A percentile compares a stretch with the other conserved stretches of the same genome.
Conservation (phyloP, 2,329 filamentous ascomycete genomes). For the Arthrobotrys musiformis region DNA sequence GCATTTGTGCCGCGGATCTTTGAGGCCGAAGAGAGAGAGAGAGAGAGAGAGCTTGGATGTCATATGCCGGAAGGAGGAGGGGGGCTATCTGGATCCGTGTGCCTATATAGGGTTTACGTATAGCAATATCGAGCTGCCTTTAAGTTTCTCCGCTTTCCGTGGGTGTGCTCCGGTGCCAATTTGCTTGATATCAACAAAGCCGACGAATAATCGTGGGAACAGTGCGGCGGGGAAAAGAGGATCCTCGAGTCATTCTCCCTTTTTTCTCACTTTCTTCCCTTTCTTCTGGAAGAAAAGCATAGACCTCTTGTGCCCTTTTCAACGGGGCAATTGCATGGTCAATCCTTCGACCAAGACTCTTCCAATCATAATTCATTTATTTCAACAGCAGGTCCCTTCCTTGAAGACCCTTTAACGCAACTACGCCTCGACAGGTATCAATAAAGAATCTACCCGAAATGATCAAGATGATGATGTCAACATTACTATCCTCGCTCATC, state of each 20-base stretch:
- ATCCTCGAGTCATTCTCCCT: conserved; percentile 24
- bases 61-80: background rate
- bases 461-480: conserved; percentile 12
- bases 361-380: background rate
- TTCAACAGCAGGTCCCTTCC: background rate
- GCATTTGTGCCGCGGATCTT: conserved; percentile 11
- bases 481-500: conserved; percentile 40
- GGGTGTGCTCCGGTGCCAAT: conserved; percentile 12
- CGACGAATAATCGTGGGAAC: conserved; percentile 2
- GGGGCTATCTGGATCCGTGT: background rate
- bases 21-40: background rate
- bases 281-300: conserved; percentile 10
- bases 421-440: background rate
- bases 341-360: background rate
- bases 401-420: background rate
- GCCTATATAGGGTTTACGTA: conserved; percentile 24
- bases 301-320: conserved; percentile 37
- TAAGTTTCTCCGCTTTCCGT: conserved; percentile 29
- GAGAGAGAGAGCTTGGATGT: background rate
- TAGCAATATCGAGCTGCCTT: background rate
- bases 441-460: background rate
- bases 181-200: conserved; percentile 30
- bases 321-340: conserved; percentile 20
- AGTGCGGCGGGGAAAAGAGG: background rate
- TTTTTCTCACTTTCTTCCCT: background rate